Percentiles rank a stretch among this genome's conserved stretches.
Evolutionary conservation across 352 stramenopile genomes (phyloP).

Genomic region (Globisporangium orthogonon): DNA sequence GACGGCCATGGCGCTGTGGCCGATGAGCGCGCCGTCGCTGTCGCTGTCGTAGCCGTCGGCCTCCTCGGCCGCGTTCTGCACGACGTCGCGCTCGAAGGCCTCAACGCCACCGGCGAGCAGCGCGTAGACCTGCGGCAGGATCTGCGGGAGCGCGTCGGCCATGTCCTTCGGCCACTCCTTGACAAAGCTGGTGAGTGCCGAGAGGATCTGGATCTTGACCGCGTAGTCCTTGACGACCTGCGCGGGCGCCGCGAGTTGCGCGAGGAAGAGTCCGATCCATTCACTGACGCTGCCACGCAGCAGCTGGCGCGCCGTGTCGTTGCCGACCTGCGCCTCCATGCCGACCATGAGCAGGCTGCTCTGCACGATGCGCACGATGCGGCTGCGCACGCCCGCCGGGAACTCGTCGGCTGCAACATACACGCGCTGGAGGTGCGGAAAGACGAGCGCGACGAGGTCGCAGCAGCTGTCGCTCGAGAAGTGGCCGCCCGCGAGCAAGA

Average conservation of each 20-base stretch:
- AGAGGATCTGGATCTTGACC: conserved; percentile 75
- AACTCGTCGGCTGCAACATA: conserved; percentile 46
- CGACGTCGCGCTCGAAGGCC: conserved; percentile 50
- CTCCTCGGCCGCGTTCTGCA: conserved; percentile 39
- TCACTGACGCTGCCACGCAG: conserved; percentile 59
- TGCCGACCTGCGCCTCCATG: conserved; percentile 80
- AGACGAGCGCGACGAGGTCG: conserved; percentile 65
- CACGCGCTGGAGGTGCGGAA: conserved; percentile 63
- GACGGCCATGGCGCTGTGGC: conserved; percentile 60
- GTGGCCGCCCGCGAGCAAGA: conserved; percentile 61
- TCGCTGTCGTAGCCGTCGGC: conserved; percentile 79
- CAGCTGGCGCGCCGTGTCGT: conserved; percentile 41
- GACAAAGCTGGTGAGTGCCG: conserved; percentile 69
- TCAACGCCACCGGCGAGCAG: conserved; percentile 37
- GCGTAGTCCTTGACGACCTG: conserved; percentile 48
- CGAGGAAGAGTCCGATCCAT: conserved; percentile 69
- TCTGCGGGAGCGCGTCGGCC: conserved; percentile 57
- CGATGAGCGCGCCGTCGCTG: conserved; percentile 56
- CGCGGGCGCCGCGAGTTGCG: conserved; percentile 36
- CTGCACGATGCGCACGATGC: conserved; percentile 70
- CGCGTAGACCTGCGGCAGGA: conserved; percentile 64
- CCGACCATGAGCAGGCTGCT: conserved; percentile 73
- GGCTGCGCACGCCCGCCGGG: conserved; percentile 35
- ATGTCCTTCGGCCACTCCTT: conserved; percentile 82
- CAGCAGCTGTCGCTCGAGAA: conserved; percentile 80